These are phyloP conservation scores for Aspergillus luchuensis DNA, from an alignment of 2,329 filamentous ascomycete species.

Conservation along the genomic window DNA sequence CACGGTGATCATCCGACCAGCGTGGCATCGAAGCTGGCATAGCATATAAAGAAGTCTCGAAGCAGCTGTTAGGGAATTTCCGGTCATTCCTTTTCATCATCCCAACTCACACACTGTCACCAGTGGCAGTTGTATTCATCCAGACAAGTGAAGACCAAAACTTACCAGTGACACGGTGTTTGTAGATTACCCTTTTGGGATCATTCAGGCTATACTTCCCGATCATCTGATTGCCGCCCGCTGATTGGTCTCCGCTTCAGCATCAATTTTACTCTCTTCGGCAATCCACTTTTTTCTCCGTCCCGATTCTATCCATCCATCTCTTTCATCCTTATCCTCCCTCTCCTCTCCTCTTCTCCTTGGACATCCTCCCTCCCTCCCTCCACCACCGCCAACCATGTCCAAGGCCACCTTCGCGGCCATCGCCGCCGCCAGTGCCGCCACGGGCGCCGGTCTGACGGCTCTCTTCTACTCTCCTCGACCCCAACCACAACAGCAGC, in stretches of 20 bases:
- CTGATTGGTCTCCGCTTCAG: background rate
- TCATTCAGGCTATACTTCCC: background rate
- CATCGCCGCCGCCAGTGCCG: slow-evolving; percentile 74
- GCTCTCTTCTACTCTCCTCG: slow-evolving; percentile 63
- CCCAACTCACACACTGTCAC: background rate
- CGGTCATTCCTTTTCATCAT: background rate
- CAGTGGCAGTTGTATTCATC: too few relatives aligned
- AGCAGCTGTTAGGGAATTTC: background rate
- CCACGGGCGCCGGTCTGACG: slow-evolving; percentile 73
- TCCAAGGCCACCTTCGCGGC: slow-evolving; percentile 76
- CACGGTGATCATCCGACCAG: background rate
- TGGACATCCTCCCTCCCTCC: background rate
- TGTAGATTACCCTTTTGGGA: background rate
- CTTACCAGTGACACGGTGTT: background rate
- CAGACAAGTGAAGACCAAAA: background rate
- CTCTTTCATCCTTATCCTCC: background rate
- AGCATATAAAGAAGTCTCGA: background rate
- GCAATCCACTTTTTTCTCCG: slow-evolving; percentile 36
- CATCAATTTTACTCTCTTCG: slow-evolving; percentile 3
- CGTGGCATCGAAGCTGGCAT: background rate
- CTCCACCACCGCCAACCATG: slow-evolving; percentile 54
- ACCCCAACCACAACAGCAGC: slow-evolving; percentile 29
- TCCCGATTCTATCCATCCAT: slow-evolving; percentile 29
- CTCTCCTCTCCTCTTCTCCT: background rate
- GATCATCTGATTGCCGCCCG: slow-evolving; percentile 2